Evolutionary conservation across 208 protist species (phyloP), one percentile per base, ranked within the genome.

Genomic region (Acanthamoeba royreba): DNA sequence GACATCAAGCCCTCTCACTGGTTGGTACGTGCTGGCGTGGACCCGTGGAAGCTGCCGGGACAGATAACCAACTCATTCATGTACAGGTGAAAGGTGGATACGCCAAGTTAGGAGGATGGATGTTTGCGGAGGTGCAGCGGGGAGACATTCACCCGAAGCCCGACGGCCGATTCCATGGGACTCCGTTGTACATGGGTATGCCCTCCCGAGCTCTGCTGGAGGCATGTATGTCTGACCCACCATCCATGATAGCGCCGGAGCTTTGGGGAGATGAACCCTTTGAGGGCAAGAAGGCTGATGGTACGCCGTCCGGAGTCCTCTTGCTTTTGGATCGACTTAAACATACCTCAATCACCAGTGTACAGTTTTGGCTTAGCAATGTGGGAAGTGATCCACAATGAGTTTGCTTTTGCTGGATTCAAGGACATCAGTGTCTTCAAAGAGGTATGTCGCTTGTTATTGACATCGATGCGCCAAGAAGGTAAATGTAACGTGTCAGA

Each of bases 1-100:
- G 83, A 90, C 83, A 38, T 90, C 33, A 90, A 90, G 83, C 83
- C 83, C 42, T 55, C 83, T 4, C 83, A 90, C 33, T 90, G 83
- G 83, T 28, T 90, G 31, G 81, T 89, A 47, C 72, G 4, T 83
- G 11, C 25, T 63, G 7, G 55, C 19, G 9, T n/a, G n/a, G 0
- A 11, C 55, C 7, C 55, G n/a, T 2, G n/a, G 0, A 19, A 11
- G 9, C 33, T 28, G 25, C 1, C 49, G 19, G 13, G 9, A 55
- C 49, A 19, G 13, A 55, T 19, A 55, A 9, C 13, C 49, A 55
- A 55, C 49, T 9, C 9, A 55, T 25, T 19, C 35, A 19, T 61
- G n/a, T n/a, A 79, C 38, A n/a, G 35, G 74, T 86, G 31, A 22
- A 35, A 22, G 83, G 83, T 38, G 31, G 28, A 9, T 7, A n/a